A percentile compares a stretch with the other conserved stretches of the same genome.
phyloP scores from a whole-genome alignment of 73 alveolate species.

The Stentor coeruleus region DNA sequence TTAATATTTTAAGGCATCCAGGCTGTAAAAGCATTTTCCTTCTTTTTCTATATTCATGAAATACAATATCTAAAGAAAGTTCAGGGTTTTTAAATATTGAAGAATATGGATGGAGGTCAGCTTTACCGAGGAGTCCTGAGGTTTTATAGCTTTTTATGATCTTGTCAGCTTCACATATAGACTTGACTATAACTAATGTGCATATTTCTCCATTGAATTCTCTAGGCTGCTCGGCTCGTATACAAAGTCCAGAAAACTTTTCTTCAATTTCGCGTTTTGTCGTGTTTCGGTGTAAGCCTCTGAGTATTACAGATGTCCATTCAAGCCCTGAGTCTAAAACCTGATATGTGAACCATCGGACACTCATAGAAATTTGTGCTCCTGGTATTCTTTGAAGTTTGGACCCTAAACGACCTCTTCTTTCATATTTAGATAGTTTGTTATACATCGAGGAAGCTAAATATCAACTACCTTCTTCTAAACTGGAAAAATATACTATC shows the following conservation, averaged over 20 bases:
- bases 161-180: background rate
- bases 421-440: constrained; percentile 2
- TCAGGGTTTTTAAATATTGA: constrained; percentile 1
- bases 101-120: constrained; percentile 2
- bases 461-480: background rate
- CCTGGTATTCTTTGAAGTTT: constrained; percentile 13
- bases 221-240: constrained; percentile 6
- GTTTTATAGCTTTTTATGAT: background rate
- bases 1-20: too few relatives aligned
- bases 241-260: background rate
- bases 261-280: background rate
- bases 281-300: background rate
- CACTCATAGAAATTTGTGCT: background rate
- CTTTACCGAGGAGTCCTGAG: background rate
- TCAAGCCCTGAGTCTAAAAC: constrained; percentile 6
- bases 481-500: background rate
- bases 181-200: background rate
- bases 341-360: constrained; percentile 17
- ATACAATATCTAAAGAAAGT: too few relatives aligned
- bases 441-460: background rate
- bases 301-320: background rate
- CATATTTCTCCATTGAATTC: background rate
- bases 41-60: too few relatives aligned
- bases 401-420: background rate
- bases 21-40: too few relatives aligned